phyloP scores from a whole-genome alignment of 2,329 filamentous ascomycete species.

The Fusarium burgessii region DNA sequence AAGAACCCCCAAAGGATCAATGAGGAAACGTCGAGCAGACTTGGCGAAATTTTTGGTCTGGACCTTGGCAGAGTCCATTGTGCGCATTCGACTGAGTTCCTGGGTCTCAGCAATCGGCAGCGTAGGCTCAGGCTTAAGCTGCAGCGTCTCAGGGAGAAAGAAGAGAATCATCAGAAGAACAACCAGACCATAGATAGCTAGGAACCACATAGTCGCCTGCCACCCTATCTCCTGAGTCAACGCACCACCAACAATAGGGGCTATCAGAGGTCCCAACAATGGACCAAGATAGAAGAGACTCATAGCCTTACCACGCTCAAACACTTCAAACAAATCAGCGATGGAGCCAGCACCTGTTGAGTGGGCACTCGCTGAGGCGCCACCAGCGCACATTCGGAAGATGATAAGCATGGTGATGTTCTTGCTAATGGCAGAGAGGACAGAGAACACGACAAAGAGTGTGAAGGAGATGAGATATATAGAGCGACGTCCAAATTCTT shows the following conservation, averaged over 20 bases:
- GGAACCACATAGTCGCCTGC: slow-evolving; percentile 83
- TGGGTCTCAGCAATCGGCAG: slow-evolving; percentile 9
- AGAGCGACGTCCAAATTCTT: slow-evolving; percentile 77
- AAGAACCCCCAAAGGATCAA: slow-evolving; percentile 80
- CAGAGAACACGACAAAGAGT: slow-evolving; percentile 77
- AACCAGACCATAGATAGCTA: slow-evolving; percentile 75
- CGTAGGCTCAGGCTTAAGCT: slow-evolving; percentile 43
- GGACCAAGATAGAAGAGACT: slow-evolving; percentile 85
- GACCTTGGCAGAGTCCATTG: slow-evolving; percentile 70
- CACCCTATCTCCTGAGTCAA: slow-evolving; percentile 77
- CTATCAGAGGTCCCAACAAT: slow-evolving; percentile 77
- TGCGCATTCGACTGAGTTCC: slow-evolving; percentile 63
- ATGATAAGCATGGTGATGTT: slow-evolving; percentile 82
- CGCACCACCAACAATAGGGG: slow-evolving; percentile 81
- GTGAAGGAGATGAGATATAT: slow-evolving; percentile 82
- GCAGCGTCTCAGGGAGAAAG: slow-evolving; percentile 73
- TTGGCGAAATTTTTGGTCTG: slow-evolving; percentile 66
- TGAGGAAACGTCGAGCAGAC: slow-evolving; percentile 69
- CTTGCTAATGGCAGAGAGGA: slow-evolving; percentile 75
- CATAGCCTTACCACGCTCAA: slow-evolving; percentile 83
- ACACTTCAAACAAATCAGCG: slow-evolving; percentile 81
- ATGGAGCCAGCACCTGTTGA: slow-evolving; percentile 87
- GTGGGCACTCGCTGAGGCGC: slow-evolving; percentile 83
- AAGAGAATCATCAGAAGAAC: slow-evolving; percentile 69
- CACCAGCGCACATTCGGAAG: slow-evolving; percentile 79